These are phyloP conservation scores for Dichotomopilus funicola DNA, from an alignment of 2,329 filamentous ascomycete genomes.

Conservation along the genomic window DNA sequence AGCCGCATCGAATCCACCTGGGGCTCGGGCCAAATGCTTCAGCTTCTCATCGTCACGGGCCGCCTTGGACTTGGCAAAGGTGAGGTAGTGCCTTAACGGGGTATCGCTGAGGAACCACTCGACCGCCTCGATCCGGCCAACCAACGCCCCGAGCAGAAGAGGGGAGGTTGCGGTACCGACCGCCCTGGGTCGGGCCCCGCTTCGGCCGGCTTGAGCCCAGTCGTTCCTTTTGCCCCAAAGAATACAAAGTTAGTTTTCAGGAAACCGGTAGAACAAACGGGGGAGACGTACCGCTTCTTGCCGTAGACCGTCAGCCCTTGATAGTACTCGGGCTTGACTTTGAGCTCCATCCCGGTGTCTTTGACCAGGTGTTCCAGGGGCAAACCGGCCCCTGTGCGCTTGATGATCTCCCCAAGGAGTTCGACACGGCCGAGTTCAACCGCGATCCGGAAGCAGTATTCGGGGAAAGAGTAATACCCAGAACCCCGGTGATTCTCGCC, in stretches of 20 bases:
- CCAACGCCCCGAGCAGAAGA: conserved; percentile 50
- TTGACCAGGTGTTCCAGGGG: conserved; percentile 61
- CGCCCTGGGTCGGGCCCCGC: conserved; percentile 31
- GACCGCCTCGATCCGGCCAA: conserved; percentile 57
- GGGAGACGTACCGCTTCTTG: conserved; percentile 48
- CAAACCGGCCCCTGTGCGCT: conserved; percentile 59
- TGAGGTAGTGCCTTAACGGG: conserved; percentile 59
- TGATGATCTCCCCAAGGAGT: conserved; percentile 59
- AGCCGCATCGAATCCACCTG: conserved; percentile 57
- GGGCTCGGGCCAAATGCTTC: conserved; percentile 51
- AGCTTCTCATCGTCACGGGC: conserved; percentile 57
- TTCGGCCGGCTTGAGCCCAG: conserved; percentile 62
- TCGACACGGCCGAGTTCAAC: conserved; percentile 45
- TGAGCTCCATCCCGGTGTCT: conserved; percentile 55
- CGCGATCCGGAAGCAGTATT: conserved; percentile 37
- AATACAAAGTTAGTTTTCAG: neutral
- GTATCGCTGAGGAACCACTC: conserved; percentile 73
- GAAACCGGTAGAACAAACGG: neutral
- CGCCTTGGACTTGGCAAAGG: conserved; percentile 55
- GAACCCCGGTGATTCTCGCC: conserved; percentile 30
- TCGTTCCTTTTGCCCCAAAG: conserved; percentile 40
- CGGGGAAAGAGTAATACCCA: conserved; percentile 35
- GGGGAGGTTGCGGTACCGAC: conserved; percentile 47
- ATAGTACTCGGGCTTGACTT: conserved; percentile 64
- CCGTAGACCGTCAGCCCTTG: conserved; percentile 72